phyloP scores from a whole-genome alignment of 805 yeast genomes.

The Brettanomyces nanus region DNA sequence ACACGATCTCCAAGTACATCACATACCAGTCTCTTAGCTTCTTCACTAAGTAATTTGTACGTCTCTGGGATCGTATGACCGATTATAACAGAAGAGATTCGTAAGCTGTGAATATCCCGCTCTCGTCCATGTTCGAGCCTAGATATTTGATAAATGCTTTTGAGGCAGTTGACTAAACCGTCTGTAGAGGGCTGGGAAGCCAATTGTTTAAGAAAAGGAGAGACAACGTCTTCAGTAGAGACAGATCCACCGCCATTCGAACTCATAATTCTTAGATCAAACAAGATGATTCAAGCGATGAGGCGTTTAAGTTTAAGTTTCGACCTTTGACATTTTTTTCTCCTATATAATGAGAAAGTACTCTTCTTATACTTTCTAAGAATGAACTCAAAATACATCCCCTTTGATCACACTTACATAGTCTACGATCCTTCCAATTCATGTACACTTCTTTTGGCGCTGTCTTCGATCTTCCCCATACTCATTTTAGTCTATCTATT shows the following conservation, averaged over 20 bases:
- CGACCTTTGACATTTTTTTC: too few relatives aligned
- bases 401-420: constrained; percentile 83
- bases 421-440: constrained; percentile 63
- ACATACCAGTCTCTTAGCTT: not conserved
- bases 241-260: too few relatives aligned
- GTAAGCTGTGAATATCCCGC: not conserved
- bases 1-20: constrained; percentile 15
- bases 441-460: constrained; percentile 54
- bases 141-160: too few relatives aligned
- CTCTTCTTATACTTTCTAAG: too few relatives aligned
- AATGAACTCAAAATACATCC: constrained; percentile 25
- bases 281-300: too few relatives aligned
- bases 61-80: constrained; percentile 13
- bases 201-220: too few relatives aligned
- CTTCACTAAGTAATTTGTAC: constrained; percentile 10
- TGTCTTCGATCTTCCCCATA: constrained; percentile 75
- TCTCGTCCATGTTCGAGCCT: too few relatives aligned
- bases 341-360: too few relatives aligned
- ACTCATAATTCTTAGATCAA: too few relatives aligned
- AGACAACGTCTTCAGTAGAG: too few relatives aligned
- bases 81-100: constrained; percentile 10
- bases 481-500: constrained; percentile 68
- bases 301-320: too few relatives aligned
- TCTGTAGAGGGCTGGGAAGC: not conserved
- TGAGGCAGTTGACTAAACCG: not conserved